Evolutionary conservation across 2,329 filamentous ascomycete species (phyloP).

Genomic region (Calonectria multiphialidica): DNA sequence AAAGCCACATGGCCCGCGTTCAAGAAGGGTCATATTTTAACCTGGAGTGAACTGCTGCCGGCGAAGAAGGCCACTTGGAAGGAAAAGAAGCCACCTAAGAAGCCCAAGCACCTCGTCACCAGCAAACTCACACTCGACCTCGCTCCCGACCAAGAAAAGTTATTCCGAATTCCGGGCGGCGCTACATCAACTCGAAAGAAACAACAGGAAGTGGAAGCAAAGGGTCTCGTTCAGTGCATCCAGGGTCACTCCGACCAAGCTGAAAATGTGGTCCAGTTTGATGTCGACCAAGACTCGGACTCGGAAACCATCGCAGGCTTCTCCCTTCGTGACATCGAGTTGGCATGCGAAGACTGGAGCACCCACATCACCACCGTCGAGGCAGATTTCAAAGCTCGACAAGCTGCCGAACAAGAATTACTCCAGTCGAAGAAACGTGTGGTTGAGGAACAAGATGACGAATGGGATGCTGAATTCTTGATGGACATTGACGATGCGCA

Average conservation of each 20-base stretch:
- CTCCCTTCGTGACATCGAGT: constrained; percentile 83
- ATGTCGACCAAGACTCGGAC: constrained; percentile 65
- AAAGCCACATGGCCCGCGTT: constrained; percentile 87
- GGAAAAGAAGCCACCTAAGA: constrained; percentile 82
- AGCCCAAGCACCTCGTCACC: constrained; percentile 84
- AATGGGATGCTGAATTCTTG: constrained; percentile 73
- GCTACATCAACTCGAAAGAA: constrained; percentile 66
- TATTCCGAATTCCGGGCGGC: constrained; percentile 80
- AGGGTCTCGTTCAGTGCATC: constrained; percentile 60
- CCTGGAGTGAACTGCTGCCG: constrained; percentile 86
- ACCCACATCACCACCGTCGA: constrained; percentile 67
- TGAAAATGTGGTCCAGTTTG: constrained; percentile 54
- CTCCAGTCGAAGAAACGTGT: constrained; percentile 48
- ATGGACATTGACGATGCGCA: constrained; percentile 61
- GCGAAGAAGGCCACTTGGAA: constrained; percentile 83
- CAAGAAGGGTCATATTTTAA: constrained; percentile 78
- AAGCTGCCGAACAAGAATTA: constrained; percentile 47
- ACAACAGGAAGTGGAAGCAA: constrained; percentile 65
- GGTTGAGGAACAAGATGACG: constrained; percentile 63
- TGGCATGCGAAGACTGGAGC: constrained; percentile 91
- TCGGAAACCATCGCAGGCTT: constrained; percentile 79
- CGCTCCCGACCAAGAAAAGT: constrained; percentile 86
- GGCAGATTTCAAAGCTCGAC: constrained; percentile 48
- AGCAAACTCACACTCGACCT: constrained; percentile 92
- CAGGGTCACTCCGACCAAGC: constrained; percentile 53